phyloP scores from a whole-genome alignment of 257 asterid species.

The Mentha longifolia region DNA sequence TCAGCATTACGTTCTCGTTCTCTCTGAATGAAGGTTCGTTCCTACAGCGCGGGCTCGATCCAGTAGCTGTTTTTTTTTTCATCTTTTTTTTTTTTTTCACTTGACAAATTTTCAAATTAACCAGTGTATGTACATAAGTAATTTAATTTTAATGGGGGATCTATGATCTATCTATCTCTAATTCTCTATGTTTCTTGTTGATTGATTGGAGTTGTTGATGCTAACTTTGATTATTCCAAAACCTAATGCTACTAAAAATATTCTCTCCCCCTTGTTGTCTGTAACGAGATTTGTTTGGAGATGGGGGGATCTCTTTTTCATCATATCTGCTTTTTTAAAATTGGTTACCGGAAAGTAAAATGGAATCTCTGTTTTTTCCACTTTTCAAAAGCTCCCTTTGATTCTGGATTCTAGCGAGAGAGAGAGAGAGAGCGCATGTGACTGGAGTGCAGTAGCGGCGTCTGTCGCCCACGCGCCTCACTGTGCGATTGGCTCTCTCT shows the following conservation, averaged over 20 bases:
- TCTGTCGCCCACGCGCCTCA: conserved; percentile 26
- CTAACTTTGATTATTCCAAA: conserved; percentile 37
- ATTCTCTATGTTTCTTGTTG: conserved; percentile 26
- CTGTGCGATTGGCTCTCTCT: conserved; percentile 12
- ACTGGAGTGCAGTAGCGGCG: conserved; percentile 8
- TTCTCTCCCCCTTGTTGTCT: conserved; percentile 25
- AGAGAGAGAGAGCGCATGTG: too few species aligned
- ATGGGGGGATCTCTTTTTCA: conserved; percentile 28
- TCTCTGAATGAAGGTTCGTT: conserved; percentile 30
- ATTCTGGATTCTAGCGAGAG: too few species aligned
- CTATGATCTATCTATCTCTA: too few species aligned
- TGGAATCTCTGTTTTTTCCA: conserved; percentile 48
- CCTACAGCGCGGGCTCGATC: conserved; percentile 17
- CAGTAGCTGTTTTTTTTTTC: conserved; percentile 20
- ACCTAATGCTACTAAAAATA: conserved; percentile 31
- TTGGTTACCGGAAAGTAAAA: conserved; percentile 42
- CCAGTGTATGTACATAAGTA: conserved; percentile 43
- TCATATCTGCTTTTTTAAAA: conserved; percentile 22
- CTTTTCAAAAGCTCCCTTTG: conserved; percentile 45
- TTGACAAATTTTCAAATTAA: conserved; percentile 23
- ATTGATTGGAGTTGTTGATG: conserved; percentile 31
- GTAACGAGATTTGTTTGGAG: conserved; percentile 33
- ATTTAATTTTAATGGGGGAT: conserved; percentile 3
- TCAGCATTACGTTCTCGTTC: conserved; percentile 33
- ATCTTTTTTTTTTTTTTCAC: neutral